Evolutionary conservation across 1,284 basidiomycete genomes (phyloP).

Genomic region (Cronartium ribicola): DNA sequence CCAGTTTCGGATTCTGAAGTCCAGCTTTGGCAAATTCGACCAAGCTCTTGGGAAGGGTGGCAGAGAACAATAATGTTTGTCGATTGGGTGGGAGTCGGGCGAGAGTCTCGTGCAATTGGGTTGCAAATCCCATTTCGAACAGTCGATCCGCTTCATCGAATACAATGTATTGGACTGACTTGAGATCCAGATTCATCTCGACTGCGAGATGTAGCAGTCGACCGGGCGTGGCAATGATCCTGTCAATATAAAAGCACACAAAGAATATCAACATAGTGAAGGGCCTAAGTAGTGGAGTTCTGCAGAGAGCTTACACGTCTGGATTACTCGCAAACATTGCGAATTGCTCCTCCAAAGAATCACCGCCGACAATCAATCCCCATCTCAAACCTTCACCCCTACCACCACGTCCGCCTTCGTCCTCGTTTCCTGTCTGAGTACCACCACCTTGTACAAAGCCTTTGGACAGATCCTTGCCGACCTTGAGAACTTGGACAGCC

Average conservation of each 20-base stretch:
- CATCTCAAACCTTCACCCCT: slow-evolving; percentile 67
- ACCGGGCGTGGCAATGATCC: slow-evolving; percentile 94
- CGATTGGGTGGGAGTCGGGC: slow-evolving; percentile 76
- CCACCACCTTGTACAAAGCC: slow-evolving; percentile 64
- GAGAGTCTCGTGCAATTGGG: slow-evolving; percentile 84
- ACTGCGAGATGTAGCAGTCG: slow-evolving; percentile 90
- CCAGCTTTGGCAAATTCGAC: slow-evolving; percentile 98
- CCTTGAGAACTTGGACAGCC: slow-evolving; percentile 86
- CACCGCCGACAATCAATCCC: slow-evolving; percentile 93
- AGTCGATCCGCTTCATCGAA: slow-evolving; percentile 92
- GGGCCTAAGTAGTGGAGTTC: background rate
- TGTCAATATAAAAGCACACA: slow-evolving; percentile 51
- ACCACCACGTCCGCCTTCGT: slow-evolving; percentile 54
- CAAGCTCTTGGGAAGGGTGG: slow-evolving; percentile 88
- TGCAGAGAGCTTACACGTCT: slow-evolving; percentile 68
- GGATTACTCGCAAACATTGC: slow-evolving; percentile 90
- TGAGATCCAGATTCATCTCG: slow-evolving; percentile 93
- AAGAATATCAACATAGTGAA: slow-evolving; percentile 31
- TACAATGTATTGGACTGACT: slow-evolving; percentile 81
- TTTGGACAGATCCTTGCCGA: slow-evolving; percentile 85
- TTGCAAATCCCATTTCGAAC: slow-evolving; percentile 96
- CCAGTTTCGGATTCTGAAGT: slow-evolving; percentile 84
- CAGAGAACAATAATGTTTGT: slow-evolving; percentile 91
- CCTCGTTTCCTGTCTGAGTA: slow-evolving; percentile 59
- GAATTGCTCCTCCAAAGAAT: slow-evolving; percentile 93